Evolutionary conservation across 164 flowering plant species (phyloP).

Genomic region (Kalanchoe fedtschenkoi): DNA sequence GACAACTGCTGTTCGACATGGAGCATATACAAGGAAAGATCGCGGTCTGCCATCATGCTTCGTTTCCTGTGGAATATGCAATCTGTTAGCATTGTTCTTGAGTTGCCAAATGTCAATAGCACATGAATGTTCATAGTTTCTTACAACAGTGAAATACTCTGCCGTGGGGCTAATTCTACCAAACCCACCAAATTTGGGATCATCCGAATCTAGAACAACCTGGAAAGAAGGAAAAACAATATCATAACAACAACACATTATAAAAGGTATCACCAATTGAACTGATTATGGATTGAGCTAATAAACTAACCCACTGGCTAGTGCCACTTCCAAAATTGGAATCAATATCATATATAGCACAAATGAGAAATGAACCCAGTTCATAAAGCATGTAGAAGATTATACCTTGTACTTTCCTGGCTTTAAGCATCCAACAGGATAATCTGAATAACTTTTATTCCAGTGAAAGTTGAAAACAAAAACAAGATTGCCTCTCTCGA

Average conservation of each 20-base stretch:
- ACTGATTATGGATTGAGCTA: background rate
- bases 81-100: background rate
- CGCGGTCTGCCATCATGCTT: constrained; percentile 58
- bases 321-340: background rate
- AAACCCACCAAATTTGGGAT: constrained; percentile 67
- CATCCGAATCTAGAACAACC: constrained; percentile 91
- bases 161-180: constrained; percentile 56
- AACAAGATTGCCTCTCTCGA: constrained; percentile 83
- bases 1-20: constrained; percentile 83
- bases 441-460: constrained; percentile 77
- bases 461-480: constrained; percentile 98
- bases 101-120: background rate
- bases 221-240: constrained; percentile 16
- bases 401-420: constrained; percentile 92
- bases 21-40: constrained; percentile 77
- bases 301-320: background rate
- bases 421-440: constrained; percentile 75
- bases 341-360: background rate
- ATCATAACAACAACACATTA: background rate
- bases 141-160: constrained; percentile 69
- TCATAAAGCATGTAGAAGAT: background rate
- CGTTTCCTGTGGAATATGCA: constrained; percentile 55
- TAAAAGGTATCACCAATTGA: background rate
- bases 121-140: constrained; percentile 7
- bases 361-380: background rate